phyloP scores from a whole-genome alignment of 2,329 filamentous ascomycete genomes.

The Aspergillus quadricinctus region DNA sequence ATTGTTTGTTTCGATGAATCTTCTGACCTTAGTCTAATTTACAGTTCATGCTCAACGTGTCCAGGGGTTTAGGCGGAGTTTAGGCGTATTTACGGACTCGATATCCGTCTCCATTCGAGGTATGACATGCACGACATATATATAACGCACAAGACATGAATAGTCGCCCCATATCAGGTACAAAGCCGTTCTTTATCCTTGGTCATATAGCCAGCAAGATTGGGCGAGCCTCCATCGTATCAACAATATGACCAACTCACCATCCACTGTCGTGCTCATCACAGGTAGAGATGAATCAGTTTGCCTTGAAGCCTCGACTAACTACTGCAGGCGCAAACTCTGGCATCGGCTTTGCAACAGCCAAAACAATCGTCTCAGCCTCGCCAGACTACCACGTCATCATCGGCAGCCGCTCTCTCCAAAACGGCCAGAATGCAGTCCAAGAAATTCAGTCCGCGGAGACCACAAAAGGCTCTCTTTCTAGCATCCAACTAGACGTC shows the following conservation, averaged over 20 bases:
- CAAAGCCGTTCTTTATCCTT: neutral
- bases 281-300: neutral
- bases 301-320: neutral
- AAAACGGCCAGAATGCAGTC: slow-evolving; percentile 10
- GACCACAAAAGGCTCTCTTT: slow-evolving; percentile 3
- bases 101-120: no score
- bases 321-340: slow-evolving; percentile 20
- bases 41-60: no score
- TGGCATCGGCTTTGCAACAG: slow-evolving; percentile 23
- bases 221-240: neutral
- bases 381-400: slow-evolving; percentile 20
- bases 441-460: neutral
- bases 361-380: slow-evolving; percentile 16
- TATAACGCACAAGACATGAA: neutral
- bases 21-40: no score
- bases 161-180: no score
- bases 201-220: neutral
- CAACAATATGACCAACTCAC: neutral
- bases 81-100: neutral
- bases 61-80: neutral
- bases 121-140: no score
- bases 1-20: no score
- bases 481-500: slow-evolving; percentile 41
- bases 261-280: neutral
- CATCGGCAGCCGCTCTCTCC: slow-evolving; percentile 11